Base-by-base conservation (phyloP, 805 yeast species). In the Sugiyamaella marilandica region DNA sequence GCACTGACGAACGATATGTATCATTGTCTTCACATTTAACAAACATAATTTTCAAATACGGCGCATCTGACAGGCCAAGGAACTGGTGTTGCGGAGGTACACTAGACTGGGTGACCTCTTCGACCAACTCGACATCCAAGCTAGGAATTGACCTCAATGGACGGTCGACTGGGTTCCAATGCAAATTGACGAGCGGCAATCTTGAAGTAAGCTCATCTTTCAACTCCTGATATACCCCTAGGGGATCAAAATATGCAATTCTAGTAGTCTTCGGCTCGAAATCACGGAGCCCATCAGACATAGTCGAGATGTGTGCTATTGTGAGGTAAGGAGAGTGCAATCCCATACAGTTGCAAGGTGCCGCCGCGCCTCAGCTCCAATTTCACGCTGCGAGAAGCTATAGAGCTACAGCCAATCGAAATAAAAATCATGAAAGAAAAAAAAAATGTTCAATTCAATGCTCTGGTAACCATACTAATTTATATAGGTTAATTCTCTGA, bases 171-270 rank as follows among this genome's bases (percentile, higher is more conserved):
- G 75, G 65, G 57, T 76, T 78, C 94, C 95, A 87, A 62, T 85
- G 90, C 26, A 88, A 70, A 49, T 84, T 83, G 2, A 82, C 76
- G 29, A 87, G 70, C 2, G 82, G 84, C 2, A 84, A 70, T 49
- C 75, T 74, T 10, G 74, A 49, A 18, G 65, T 68, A 14, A 87
- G 64, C 9, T 74, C 77, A 2, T 66, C 61, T 54, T 72, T 61
- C 14, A 85, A 64, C 41, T 68, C 63, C 2, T 77, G 73, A 59
- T 74, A 80, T 0, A 83, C 76, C 26, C 78, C 75, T 62, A 84
- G 85, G 1, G 96, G 96, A 58, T 88, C 95, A 62, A 83, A 85
- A 65, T 79, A 86, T 3, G 87, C 86, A 14, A 84, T 63, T 31
- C 55, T 50, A 21, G 65, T 63, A 44, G 47, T 58, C 35, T 56